Evolutionary conservation across 169 alveolate species (phyloP).

Genomic region (Sarcocystis neurona): DNA sequence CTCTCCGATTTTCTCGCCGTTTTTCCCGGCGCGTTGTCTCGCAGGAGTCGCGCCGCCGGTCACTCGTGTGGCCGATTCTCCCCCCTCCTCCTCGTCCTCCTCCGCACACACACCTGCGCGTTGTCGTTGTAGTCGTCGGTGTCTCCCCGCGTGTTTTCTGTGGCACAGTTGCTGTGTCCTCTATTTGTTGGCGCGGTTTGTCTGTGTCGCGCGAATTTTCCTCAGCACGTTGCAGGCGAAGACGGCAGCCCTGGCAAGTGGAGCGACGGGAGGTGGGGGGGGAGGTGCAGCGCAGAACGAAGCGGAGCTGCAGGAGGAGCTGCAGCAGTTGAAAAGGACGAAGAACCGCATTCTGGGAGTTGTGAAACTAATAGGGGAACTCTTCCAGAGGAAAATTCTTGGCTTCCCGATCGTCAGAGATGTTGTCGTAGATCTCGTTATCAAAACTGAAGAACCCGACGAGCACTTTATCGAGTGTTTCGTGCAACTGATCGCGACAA

Average conservation of each 20-base stretch:
- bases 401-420: conserved; percentile 85
- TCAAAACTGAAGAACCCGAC: conserved; percentile 84
- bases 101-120: too few relatives aligned
- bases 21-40: too few relatives aligned
- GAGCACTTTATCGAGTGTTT: conserved; percentile 90
- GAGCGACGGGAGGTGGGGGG: conserved; percentile 69
- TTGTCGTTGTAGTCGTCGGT: too few relatives aligned
- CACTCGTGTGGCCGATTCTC: too few relatives aligned
- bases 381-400: conserved; percentile 84
- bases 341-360: conserved; percentile 87
- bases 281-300: conserved; percentile 65
- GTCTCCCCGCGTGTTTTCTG: too few relatives aligned
- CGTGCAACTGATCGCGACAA: conserved; percentile 84
- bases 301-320: conserved; percentile 65
- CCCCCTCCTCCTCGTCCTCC: too few relatives aligned
- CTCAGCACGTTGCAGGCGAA: conserved; percentile 63
- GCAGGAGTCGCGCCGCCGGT: too few relatives aligned
- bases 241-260: conserved; percentile 64
- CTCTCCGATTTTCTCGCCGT: too few relatives aligned
- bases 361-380: conserved; percentile 88
- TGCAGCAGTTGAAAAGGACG: conserved; percentile 70
- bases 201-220: too few relatives aligned
- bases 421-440: conserved; percentile 87
- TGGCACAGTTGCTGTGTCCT: too few relatives aligned
- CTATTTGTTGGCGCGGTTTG: background rate